These are phyloP conservation scores for Acacia melanoxylon DNA, from an alignment of 306 rosid species.

Conservation along the genomic window DNA sequence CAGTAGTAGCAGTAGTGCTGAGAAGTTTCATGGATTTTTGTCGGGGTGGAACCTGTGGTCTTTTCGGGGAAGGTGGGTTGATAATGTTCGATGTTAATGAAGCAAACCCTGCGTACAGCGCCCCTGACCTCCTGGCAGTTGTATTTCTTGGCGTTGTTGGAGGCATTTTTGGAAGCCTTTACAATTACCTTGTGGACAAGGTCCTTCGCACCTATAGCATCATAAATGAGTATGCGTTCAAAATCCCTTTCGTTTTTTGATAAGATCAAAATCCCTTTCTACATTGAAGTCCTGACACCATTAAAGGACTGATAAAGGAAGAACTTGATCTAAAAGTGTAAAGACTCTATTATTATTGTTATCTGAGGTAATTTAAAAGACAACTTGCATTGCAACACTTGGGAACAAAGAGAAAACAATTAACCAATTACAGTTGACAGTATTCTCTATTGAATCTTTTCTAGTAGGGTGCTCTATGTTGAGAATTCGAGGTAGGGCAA, in stretches of 20 bases:
- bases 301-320: background rate
- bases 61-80: slow-evolving; percentile 84
- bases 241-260: background rate
- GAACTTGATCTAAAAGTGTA: background rate
- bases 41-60: slow-evolving; percentile 60
- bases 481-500: background rate
- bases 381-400: background rate
- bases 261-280: background rate
- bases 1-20: slow-evolving; percentile 76
- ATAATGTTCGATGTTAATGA: slow-evolving; percentile 69
- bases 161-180: slow-evolving; percentile 74
- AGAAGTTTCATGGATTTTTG: slow-evolving; percentile 59
- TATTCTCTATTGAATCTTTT: background rate
- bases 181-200: slow-evolving; percentile 74
- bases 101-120: slow-evolving; percentile 43
- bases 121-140: slow-evolving; percentile 60
- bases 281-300: background rate
- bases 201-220: slow-evolving; percentile 73
- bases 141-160: slow-evolving; percentile 66
- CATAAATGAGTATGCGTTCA: slow-evolving; percentile 60
- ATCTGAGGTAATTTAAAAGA: background rate
- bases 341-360: background rate
- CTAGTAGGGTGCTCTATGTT: background rate
- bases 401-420: background rate
- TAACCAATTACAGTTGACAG: background rate